These are phyloP conservation scores for Primulina eburnea DNA, from an alignment of 257 asterid species.

Conservation along the genomic window DNA sequence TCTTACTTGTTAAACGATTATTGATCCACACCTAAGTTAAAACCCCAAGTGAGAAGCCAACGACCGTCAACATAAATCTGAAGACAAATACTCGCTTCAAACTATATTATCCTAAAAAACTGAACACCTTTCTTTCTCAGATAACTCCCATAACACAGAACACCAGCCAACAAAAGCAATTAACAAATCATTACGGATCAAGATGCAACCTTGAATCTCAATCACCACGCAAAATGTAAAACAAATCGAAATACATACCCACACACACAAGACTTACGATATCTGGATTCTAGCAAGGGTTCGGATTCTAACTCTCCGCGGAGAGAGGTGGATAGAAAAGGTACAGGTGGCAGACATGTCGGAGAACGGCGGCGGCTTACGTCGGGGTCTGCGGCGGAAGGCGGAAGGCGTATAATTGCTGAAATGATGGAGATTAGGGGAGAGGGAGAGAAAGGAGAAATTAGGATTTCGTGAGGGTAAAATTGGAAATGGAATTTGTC, in stretches of 20 bases:
- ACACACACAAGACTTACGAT: conserved; percentile 43
- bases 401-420: conserved; percentile 32
- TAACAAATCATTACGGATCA: conserved; percentile 11
- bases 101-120: not conserved
- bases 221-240: not conserved
- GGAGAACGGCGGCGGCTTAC: conserved; percentile 32
- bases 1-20: not conserved
- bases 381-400: conserved; percentile 26
- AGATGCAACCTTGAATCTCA: conserved; percentile 4
- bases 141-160: conserved; percentile 13
- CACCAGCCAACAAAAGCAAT: not conserved
- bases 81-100: not conserved
- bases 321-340: conserved; percentile 36
- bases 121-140: not conserved
- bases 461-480: conserved; percentile 39
- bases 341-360: conserved; percentile 60
- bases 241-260: not conserved
- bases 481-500: conserved; percentile 36
- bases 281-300: conserved; percentile 57
- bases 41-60: too few relatives aligned
- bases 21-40: not conserved
- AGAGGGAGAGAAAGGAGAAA: conserved; percentile 36
- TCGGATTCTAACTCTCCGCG: conserved; percentile 57
- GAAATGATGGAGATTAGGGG: conserved; percentile 15
- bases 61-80: too few relatives aligned